Evolutionary conservation across 306 rosid genomes (phyloP).

Genomic region (Cucumis melo): DNA sequence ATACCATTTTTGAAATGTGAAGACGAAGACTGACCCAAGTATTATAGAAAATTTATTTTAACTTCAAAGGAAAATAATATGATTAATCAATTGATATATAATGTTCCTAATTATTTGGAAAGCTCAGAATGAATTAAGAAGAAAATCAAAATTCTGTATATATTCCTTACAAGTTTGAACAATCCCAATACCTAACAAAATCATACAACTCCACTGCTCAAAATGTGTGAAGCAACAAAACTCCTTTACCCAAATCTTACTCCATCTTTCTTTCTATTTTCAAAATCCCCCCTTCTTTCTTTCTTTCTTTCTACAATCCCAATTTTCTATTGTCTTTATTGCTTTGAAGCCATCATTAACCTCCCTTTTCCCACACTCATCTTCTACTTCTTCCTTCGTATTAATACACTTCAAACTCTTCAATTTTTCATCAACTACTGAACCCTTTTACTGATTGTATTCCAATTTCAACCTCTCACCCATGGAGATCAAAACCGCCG

Average conservation of each 20-base stretch:
- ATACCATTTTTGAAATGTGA: too few species aligned
- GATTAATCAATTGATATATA: too few species aligned
- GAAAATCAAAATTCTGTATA: too few species aligned
- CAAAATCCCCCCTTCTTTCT: neutral
- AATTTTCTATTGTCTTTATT: neutral
- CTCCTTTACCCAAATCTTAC: neutral
- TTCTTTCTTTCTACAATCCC: neutral
- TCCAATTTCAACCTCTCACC: neutral
- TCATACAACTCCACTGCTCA: neutral
- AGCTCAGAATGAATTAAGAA: too few species aligned
- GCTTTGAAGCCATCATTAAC: neutral
- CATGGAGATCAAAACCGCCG: conserved; percentile 42
- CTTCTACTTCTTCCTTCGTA: neutral
- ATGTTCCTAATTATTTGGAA: too few species aligned
- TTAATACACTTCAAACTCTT: neutral
- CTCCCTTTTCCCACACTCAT: neutral
- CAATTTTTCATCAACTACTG: neutral
- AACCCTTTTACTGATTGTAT: neutral
- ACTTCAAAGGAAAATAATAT: too few species aligned
- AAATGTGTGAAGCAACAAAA: neutral
- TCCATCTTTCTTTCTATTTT: neutral
- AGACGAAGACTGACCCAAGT: too few species aligned
- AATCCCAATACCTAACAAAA: neutral
- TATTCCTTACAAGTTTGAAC: neutral
- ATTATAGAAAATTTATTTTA: too few species aligned